A percentile compares a stretch with the other conserved stretches of the same genome.
Conservation (phyloP, 345 rosid genomes). For the Citrus maxima region DNA sequence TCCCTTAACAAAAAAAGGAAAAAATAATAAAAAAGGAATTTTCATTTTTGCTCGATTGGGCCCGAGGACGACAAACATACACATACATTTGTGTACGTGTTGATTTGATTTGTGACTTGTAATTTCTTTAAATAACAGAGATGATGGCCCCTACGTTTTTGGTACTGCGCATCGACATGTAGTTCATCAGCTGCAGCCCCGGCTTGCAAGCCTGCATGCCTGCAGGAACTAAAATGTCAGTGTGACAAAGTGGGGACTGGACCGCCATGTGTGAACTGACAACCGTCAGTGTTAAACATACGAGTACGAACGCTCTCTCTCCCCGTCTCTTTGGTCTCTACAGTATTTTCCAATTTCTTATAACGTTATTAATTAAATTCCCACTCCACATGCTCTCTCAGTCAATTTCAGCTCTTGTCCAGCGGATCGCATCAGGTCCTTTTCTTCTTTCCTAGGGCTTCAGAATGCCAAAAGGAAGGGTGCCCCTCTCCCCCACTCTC, state of each 20-base stretch:
- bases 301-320: neutral
- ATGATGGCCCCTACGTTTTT: too few species aligned
- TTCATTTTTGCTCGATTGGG: too few species aligned
- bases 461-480: neutral
- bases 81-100: too few species aligned
- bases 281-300: neutral
- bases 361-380: neutral
- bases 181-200: too few species aligned
- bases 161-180: too few species aligned
- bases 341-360: neutral
- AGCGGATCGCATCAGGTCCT: neutral
- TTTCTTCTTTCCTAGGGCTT: neutral
- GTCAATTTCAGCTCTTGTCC: neutral
- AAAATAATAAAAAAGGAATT: too few species aligned
- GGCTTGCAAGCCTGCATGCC: neutral
- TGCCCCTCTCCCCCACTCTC: neutral
- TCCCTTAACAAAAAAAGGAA: too few species aligned
- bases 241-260: neutral
- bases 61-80: too few species aligned
- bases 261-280: neutral
- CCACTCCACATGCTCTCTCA: neutral
- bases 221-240: neutral
- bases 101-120: too few species aligned
- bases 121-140: too few species aligned
- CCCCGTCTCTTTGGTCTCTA: neutral